Base-by-base conservation (phyloP, 2,329 filamentous ascomycete genomes). In the Colletotrichum salicis region DNA sequence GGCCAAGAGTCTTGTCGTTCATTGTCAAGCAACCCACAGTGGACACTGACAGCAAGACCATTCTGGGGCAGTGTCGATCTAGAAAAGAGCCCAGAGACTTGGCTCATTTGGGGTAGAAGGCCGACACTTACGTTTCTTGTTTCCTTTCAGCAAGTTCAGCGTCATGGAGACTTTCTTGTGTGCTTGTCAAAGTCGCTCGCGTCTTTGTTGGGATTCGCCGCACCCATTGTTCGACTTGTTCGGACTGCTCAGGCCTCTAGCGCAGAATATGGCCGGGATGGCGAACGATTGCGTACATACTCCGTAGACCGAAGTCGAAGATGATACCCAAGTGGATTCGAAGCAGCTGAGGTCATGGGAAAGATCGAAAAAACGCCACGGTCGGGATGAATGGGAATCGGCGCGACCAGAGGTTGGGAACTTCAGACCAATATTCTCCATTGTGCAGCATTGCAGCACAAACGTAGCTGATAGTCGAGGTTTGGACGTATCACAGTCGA, bases 351-450 rank as follows among this genome's bases (percentile, higher is more conserved):
- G 13, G 59, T 33, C 59, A 41, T 60, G 45, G 41, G 51, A 59
- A 60, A 27, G 55, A 55, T 59, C 65, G 48, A 55, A 58, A 58
- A 60, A 60, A 31, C 66, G 70, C 65, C 66, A 69, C 54, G 33
- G 41, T 60, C 65, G 45, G 69, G 29, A 15, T 48, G 29, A 22
- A 56, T 52, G 33, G 41, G 19, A 48, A 48, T 29, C 19, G 54
- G 33, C 51, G 54, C 15, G 45, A 35, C 45, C 37, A 41, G 37
- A 41, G 13, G 15, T 41, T 41, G 24, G 29, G 68, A 56, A 35
- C 33, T 45, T 60, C 29, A 33, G 35, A 52, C 64, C 59, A 71
- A 56, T 63, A 54, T 58, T 45, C 31, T 62, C 11, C 12, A 19
- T 57, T 54, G 52, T 59, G 69, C 45, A 67, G 57, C 57, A 67